Base-by-base conservation (phyloP, 805 yeast species). In the Tetrapisispora fleetii region DNA sequence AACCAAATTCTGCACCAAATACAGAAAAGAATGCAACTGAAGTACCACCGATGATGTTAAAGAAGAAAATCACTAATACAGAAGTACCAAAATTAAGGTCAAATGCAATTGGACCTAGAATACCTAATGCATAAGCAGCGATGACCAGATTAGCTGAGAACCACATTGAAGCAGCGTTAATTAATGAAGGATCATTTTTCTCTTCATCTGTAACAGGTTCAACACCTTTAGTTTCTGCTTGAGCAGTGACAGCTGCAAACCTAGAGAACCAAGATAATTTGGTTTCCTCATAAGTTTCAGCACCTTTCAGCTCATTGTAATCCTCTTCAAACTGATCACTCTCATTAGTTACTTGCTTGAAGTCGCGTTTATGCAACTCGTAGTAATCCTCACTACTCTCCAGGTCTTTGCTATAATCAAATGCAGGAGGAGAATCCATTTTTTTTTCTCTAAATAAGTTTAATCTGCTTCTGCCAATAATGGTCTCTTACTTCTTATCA, bases 141-240 rank as follows among this genome's bases (percentile, higher is more conserved):
- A 88, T 80, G 48, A 86, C 95, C 76, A 86, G 72, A 68, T 89
- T 88, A 27, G 95, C 95, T 9, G 95, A 83, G 58, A 83, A 75
- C 95, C 96, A 89, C 91, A 89, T 85, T 43, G 90, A 74, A 41
- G 88, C 85, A 33, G 91, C 85, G 55, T 77, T 78, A 69, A 78
- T 71, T 51, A 83, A 64, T 30, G 85, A 80, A 43, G 74, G 75
- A 52, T 82, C 86, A 41, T 76, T 74, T 62, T 85, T 82, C 65
- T 86, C 93, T 40, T 81, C 85, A 53, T 84, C 95, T 10, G 84
- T 80, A 48, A 89, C 76, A 42, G 83, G 73, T 58, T 87, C 95
- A 53, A 89, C 80, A 67, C 96, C 96, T 62, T 85, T 78, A 19
- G 76, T 72, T 64, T 82, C 87, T 37, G 76, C 77, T 48, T 69